phyloP scores from a whole-genome alignment of 192 early-diverging fungal genomes.

The Pilobolus umbonatus region DNA sequence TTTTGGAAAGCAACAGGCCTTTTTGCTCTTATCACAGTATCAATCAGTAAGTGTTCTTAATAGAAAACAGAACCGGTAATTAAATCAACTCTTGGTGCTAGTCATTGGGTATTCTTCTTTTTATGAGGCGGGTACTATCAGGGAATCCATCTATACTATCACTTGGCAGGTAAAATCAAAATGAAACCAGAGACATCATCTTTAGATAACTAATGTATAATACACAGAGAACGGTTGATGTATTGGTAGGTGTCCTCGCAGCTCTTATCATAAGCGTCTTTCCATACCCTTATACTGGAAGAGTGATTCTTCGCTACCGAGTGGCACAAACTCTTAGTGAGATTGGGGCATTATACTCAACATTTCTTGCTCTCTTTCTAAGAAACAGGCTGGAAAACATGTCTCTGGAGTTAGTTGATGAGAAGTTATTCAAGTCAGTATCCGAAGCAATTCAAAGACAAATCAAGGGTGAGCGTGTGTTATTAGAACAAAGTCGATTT shows the following conservation, averaged over 20 bases:
- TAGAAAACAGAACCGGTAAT: background rate
- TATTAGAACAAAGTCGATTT: conserved; percentile 35
- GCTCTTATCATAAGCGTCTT: conserved; percentile 30
- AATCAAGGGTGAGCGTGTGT: conserved; percentile 24
- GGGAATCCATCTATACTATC: conserved; percentile 14
- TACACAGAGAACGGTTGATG: conserved; percentile 26
- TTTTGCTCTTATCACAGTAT: conserved; percentile 32
- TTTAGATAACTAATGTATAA: background rate
- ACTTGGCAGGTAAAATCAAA: conserved; percentile 13
- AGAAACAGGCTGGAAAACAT: conserved; percentile 13
- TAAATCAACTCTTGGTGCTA: background rate
- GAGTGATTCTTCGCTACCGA: conserved; percentile 33
- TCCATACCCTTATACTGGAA: conserved; percentile 30
- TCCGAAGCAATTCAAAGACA: conserved; percentile 27
- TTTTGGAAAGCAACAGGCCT: conserved; percentile 34
- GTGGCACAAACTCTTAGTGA: conserved; percentile 27
- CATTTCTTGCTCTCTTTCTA: conserved; percentile 29
- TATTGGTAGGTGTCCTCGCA: conserved; percentile 27
- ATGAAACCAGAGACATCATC: background rate
- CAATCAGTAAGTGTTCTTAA: conserved; percentile 25
- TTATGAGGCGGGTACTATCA: background rate
- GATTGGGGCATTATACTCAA: conserved; percentile 32
- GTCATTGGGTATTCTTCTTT: conserved; percentile 27
- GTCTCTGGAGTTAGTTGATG: background rate
- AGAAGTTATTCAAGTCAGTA: conserved; percentile 27